A percentile compares a stretch with the other conserved stretches of the same genome.
phyloP scores from a whole-genome alignment of 176 grass and related monocot genomes.

The Tillandsia leiboldiana region DNA sequence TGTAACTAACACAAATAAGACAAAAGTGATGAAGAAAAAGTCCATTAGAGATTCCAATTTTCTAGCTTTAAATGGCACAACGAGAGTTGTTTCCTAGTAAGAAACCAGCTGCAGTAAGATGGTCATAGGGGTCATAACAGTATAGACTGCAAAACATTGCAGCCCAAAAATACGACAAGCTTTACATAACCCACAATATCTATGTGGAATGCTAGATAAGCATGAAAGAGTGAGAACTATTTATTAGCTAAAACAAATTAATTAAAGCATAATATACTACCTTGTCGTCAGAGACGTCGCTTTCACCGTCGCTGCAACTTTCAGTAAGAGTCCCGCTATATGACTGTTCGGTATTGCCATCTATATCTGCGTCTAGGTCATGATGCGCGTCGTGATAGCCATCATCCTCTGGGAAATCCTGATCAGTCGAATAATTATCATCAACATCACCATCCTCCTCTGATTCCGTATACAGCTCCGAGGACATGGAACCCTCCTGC shows the following conservation, averaged over 20 bases:
- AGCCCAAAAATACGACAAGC: not conserved
- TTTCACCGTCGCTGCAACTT: conserved; percentile 31
- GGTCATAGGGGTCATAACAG: not conserved
- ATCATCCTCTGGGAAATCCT: conserved; percentile 61
- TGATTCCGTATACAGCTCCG: conserved; percentile 80
- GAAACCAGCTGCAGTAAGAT: no score
- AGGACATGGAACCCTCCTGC: conserved; percentile 71
- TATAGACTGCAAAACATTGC: not conserved
- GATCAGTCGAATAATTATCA: conserved; percentile 72
- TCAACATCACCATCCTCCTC: conserved; percentile 58
- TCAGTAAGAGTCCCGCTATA: conserved; percentile 35
- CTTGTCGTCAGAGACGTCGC: conserved; percentile 37
- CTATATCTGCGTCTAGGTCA: conserved; percentile 42
- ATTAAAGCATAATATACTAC: conserved; percentile 25
- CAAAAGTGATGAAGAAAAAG: no score
- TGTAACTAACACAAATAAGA: no score
- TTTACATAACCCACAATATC: not conserved
- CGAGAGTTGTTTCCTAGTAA: no score
- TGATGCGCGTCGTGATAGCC: conserved; percentile 56
- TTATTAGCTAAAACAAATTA: not conserved
- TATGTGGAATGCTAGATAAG: not conserved
- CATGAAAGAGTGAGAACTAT: not conserved
- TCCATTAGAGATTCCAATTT: no score
- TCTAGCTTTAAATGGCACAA: no score
- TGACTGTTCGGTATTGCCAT: conserved; percentile 37